Conservation (phyloP, 2,329 filamentous ascomycete species). For the Parastagonospora nodorum region DNA sequence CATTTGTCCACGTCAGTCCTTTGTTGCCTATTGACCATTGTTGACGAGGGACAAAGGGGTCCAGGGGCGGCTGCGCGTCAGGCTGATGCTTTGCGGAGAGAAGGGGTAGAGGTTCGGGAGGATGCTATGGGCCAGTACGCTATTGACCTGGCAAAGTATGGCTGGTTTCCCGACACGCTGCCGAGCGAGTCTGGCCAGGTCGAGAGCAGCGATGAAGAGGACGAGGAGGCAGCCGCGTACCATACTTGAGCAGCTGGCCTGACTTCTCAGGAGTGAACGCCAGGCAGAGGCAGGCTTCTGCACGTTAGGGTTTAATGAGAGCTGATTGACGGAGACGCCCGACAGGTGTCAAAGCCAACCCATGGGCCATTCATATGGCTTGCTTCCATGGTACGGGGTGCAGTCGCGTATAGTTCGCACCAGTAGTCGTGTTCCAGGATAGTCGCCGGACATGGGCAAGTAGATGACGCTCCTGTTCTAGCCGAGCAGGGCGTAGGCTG, state of each 20-base stretch:
- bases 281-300: neutral
- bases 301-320: slow-evolving; percentile 13
- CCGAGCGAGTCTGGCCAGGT: slow-evolving; percentile 52
- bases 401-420: slow-evolving; percentile 5
- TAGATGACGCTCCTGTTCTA: slow-evolving; percentile 18
- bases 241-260: slow-evolving; percentile 33
- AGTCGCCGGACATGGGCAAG: slow-evolving; percentile 13
- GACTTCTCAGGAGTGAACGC: slow-evolving; percentile 2
- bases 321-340: slow-evolving; percentile 16
- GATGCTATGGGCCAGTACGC: slow-evolving; percentile 54
- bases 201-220: slow-evolving; percentile 41
- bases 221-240: slow-evolving; percentile 38
- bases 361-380: neutral
- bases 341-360: neutral
- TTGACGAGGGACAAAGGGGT: slow-evolving; percentile 44
- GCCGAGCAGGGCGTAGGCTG: slow-evolving; percentile 23
- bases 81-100: slow-evolving; percentile 51
- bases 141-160: slow-evolving; percentile 53
- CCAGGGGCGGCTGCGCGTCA: slow-evolving; percentile 53
- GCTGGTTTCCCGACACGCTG: slow-evolving; percentile 58
- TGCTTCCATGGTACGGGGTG: slow-evolving; percentile 13
- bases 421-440: slow-evolving; percentile 8
- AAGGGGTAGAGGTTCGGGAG: slow-evolving; percentile 55
- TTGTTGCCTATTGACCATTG: slow-evolving; percentile 15
- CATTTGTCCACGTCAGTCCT: slow-evolving; percentile 9